Evolutionary conservation across 192 early-diverging fungal genomes (phyloP).

Genomic region (Allomyces macrogynus): DNA sequence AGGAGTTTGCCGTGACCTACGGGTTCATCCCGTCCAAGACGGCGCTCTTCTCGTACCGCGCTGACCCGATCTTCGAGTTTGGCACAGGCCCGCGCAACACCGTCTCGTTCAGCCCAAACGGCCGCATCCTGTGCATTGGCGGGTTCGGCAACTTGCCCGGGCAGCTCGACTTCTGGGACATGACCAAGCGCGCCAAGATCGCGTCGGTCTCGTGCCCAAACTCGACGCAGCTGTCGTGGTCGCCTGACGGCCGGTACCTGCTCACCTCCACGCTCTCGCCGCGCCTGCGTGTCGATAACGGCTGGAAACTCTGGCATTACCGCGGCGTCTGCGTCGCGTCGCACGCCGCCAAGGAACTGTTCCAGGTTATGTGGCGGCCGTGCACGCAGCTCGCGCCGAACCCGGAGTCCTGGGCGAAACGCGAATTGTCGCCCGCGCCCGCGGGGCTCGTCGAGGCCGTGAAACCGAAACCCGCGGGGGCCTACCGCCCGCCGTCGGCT

Average conservation of each 20-base stretch:
- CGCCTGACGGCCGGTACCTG: constrained; percentile 77
- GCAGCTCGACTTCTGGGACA: constrained; percentile 85
- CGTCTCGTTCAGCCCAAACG: constrained; percentile 74
- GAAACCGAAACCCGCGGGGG: constrained; percentile 19
- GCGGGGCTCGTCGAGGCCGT: constrained; percentile 14
- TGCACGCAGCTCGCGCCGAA: background rate
- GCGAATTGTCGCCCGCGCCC: background rate
- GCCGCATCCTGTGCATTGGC: constrained; percentile 67
- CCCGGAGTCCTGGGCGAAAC: constrained; percentile 2
- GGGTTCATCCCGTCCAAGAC: constrained; percentile 86
- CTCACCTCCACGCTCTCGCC: constrained; percentile 83
- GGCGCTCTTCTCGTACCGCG: constrained; percentile 80
- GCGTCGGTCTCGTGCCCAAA: constrained; percentile 60
- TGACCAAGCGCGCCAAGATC: constrained; percentile 63
- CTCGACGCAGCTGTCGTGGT: constrained; percentile 73
- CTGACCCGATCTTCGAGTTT: constrained; percentile 63
- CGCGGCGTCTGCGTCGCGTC: constrained; percentile 60
- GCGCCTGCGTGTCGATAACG: constrained; percentile 92
- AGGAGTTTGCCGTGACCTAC: constrained; percentile 92
- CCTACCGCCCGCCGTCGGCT: constrained; percentile 29
- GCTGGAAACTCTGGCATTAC: constrained; percentile 92
- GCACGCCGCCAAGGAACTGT: constrained; percentile 65
- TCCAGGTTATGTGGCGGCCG: constrained; percentile 29
- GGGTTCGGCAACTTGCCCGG: constrained; percentile 95
- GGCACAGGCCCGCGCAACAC: constrained; percentile 71